Evolutionary conservation across 441 rosid genomes (phyloP), one percentile per base, ranked within the genome.

Genomic region (Euphorbia celastroides): DNA sequence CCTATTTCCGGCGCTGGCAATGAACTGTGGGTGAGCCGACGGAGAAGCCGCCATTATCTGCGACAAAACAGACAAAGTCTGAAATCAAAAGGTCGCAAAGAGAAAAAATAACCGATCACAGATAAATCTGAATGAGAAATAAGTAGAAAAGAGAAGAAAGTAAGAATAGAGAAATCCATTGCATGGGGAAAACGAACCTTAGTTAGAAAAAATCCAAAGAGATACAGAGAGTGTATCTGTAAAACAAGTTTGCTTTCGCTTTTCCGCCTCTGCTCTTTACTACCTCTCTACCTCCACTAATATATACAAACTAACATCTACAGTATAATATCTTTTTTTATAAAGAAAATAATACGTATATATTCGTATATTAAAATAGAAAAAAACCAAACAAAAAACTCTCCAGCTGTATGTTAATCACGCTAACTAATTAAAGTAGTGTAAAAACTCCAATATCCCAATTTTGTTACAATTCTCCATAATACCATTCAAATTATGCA

Each of bases 11-110:
- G 80, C 64, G 66, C 94, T 77, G 7, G 86, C 72, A 27, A 87
- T 82, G 80, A 91, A 88, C 80, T 91, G 97, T 2, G 94, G 82
- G 60, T 73, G 86, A 70, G 48, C 82, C 13, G 81, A 61, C 20
- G 72, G 32, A 23, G 83, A 31, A 46, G 75, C 65, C 69, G 80
- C 80, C 87, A 79, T 79, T 27, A 10, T 34, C 36, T n/a, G 19
- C 20, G 19, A 14, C 31, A 62, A 65, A 19, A 36, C 0, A 36
- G 17, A 66, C 12, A 26, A 20, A 59, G 12, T 41, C 42, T 14
- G 1, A n/a, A 54, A 25, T 44, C 27, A 42, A 0, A 27, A 36
- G 67, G n/a, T 8, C 0, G 11, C 16, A 16, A 56, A 17, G 22
- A 59, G 26, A 36, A 26, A 17, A 52, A 17, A 41, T 17, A 68